phyloP scores from a whole-genome alignment of 805 yeast species.

The Candida patagonica region DNA sequence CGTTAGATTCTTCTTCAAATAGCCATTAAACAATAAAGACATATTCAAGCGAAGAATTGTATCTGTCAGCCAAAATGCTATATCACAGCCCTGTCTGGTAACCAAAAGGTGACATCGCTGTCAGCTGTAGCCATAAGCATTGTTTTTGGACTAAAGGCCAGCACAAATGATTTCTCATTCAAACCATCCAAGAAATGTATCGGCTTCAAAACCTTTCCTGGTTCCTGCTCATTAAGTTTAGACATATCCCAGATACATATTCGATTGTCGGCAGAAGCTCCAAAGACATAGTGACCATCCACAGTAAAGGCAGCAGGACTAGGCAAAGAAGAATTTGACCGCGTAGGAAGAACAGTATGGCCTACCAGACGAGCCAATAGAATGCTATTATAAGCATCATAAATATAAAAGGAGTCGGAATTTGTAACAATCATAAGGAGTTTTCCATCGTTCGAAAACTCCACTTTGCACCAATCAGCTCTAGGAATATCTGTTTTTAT shows the following conservation, averaged over 20 bases:
- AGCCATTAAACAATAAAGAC: not conserved
- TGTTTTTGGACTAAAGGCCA: constrained; percentile 53
- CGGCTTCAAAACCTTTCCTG: constrained; percentile 19
- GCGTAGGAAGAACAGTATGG: constrained; percentile 36
- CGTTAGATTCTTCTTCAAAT: too few relatives aligned
- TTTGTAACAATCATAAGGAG: constrained; percentile 50
- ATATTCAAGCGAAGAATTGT: not conserved
- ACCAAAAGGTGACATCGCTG: constrained; percentile 39
- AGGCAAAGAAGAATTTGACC: constrained; percentile 35
- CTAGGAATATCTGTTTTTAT: constrained; percentile 31
- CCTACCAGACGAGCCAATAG: constrained; percentile 40
- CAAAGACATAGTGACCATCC: constrained; percentile 53
- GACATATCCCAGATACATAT: constrained; percentile 44
- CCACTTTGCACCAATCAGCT: constrained; percentile 50
- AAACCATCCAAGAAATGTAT: constrained; percentile 1
- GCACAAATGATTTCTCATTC: constrained; percentile 33
- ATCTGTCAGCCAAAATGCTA: not conserved
- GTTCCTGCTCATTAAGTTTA: constrained; percentile 9
- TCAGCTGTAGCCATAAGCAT: constrained; percentile 60
- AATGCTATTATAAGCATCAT: constrained; percentile 64
- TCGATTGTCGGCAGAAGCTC: constrained; percentile 49
- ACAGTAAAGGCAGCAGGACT: constrained; percentile 56
- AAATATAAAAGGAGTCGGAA: constrained; percentile 46
- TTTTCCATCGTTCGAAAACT: constrained; percentile 73
- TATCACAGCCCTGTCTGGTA: constrained; percentile 14